Evolutionary conservation across 179 eudicot species (phyloP).

Genomic region (Spergularia azorica): DNA sequence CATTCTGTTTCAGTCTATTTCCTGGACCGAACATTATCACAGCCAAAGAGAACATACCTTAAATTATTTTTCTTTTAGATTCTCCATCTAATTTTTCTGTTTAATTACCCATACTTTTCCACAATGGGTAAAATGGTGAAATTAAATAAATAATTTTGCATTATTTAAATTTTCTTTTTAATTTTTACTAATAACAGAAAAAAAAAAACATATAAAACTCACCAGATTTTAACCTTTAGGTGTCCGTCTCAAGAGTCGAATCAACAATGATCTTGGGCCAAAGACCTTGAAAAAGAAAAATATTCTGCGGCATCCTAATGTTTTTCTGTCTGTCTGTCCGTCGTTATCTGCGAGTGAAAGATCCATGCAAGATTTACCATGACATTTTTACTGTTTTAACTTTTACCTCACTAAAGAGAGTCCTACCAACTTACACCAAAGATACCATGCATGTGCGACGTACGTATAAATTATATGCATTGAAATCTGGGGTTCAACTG

Average conservation of each 20-base stretch:
- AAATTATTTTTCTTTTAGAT: no score
- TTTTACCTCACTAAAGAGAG: not conserved
- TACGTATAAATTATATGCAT: not conserved
- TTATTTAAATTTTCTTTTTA: no score
- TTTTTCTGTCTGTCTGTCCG: conserved; percentile 10
- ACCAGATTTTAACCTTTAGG: not conserved
- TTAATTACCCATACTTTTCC: no score
- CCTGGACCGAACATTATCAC: no score
- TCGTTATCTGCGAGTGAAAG: conserved; percentile 6
- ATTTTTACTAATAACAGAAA: not conserved
- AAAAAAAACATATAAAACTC: no score
- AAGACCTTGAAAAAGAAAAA: conserved; percentile 7
- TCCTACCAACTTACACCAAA: not conserved
- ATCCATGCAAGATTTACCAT: not conserved
- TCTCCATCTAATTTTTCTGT: no score
- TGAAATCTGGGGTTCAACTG: not conserved
- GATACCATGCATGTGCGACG: conserved; percentile 11
- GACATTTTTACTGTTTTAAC: not conserved
- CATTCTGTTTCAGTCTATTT: no score
- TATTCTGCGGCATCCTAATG: conserved; percentile 20
- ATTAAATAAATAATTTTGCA: not conserved
- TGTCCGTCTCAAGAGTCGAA: not conserved
- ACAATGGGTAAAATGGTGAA: no score
- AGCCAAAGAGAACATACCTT: no score
- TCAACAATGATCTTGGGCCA: not conserved